Conservation (phyloP, 352 stramenopile genomes). For the Phytophthora pinifolia region DNA sequence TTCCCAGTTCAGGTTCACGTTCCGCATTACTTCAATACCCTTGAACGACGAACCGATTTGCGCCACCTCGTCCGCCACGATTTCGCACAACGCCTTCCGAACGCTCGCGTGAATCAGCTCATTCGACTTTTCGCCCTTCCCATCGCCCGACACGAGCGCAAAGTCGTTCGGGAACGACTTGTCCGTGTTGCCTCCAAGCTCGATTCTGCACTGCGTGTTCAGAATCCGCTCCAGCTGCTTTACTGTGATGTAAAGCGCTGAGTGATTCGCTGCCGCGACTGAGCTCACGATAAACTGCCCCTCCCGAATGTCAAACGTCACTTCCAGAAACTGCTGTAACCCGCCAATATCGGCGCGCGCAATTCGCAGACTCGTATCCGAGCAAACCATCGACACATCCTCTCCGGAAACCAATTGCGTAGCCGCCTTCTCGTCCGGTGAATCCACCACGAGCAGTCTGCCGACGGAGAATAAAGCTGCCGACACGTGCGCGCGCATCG, state of each 20-base stretch:
- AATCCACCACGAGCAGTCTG: constrained; percentile 70
- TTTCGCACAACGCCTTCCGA: constrained; percentile 73
- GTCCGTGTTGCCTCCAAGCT: constrained; percentile 48
- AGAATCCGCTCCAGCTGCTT: constrained; percentile 71
- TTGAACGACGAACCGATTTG: constrained; percentile 77
- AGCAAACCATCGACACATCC: constrained; percentile 61
- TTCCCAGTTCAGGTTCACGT: constrained; percentile 84
- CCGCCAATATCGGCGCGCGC: constrained; percentile 73
- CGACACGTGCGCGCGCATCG: constrained; percentile 75
- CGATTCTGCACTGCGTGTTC: constrained; percentile 81
- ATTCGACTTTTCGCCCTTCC: constrained; percentile 70
- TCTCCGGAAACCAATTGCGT: constrained; percentile 76
- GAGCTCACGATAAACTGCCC: constrained; percentile 70
- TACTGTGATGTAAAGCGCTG: constrained; percentile 49
- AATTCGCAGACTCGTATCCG: constrained; percentile 61
- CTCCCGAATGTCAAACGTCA: constrained; percentile 83
- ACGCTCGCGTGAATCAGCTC: constrained; percentile 72
- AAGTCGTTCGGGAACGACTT: constrained; percentile 61
- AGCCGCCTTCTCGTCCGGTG: constrained; percentile 44
- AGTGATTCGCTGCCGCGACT: constrained; percentile 62
- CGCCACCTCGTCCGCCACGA: constrained; percentile 81
- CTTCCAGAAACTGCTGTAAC: constrained; percentile 70
- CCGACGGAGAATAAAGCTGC: constrained; percentile 72
- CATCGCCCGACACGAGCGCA: constrained; percentile 67
- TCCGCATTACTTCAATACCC: constrained; percentile 78